phyloP scores from a whole-genome alignment of 169 alveolate species.

The Plasmodium relictum region DNA sequence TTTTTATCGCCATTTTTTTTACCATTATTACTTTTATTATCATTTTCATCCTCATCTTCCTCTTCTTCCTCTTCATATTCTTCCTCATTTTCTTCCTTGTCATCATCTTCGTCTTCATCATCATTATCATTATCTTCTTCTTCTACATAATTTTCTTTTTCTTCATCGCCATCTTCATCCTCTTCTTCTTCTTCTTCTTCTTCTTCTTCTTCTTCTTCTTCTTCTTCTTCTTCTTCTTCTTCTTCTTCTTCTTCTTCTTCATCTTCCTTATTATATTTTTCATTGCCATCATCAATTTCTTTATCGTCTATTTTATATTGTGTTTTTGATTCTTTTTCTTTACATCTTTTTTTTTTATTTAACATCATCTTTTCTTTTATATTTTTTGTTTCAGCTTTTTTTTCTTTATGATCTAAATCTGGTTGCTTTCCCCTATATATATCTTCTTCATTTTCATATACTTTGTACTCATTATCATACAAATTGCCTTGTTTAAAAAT shows the following conservation, averaged over 20 bases:
- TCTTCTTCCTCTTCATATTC: neutral
- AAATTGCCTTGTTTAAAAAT: too few species aligned
- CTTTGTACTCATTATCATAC: too few species aligned
- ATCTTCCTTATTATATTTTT: neutral
- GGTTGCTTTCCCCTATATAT: neutral
- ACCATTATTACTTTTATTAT: too few species aligned
- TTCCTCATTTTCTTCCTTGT: neutral
- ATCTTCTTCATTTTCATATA: too few species aligned
- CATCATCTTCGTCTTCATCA: neutral
- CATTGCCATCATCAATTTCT: neutral
- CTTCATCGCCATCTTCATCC: neutral
- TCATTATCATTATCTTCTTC: neutral
- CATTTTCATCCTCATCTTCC: neutral
- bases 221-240: neutral
- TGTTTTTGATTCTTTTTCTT: conserved; percentile 6
- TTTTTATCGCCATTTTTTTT: too few species aligned
- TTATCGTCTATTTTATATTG: neutral
- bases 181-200: neutral
- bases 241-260: neutral
- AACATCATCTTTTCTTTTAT: too few species aligned
- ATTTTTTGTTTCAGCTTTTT: too few species aligned
- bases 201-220: neutral
- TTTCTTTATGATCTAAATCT: neutral
- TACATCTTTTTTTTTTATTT: neutral
- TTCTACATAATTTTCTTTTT: neutral